Evolutionary conservation across 75 land plant genomes (phyloP).

Genomic region (Picea glauca): DNA sequence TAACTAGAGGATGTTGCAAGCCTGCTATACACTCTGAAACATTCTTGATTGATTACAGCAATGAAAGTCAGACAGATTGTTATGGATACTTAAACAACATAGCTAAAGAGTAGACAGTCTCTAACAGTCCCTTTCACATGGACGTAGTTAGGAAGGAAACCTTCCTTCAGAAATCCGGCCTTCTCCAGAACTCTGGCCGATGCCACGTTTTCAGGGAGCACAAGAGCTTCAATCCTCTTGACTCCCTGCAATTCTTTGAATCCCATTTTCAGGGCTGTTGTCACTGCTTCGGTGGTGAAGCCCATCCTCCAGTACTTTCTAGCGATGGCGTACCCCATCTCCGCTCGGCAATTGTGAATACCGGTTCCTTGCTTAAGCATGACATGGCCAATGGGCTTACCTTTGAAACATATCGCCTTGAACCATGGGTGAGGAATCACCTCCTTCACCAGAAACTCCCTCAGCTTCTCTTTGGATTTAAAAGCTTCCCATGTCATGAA

Average conservation of each 20-base stretch:
- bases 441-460: constrained; percentile 12
- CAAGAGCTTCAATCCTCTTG: constrained; percentile 47
- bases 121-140: constrained; percentile 16
- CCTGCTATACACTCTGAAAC: too few relatives aligned
- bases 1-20: too few relatives aligned
- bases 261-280: constrained; percentile 17
- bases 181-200: constrained; percentile 56
- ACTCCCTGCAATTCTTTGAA: constrained; percentile 35
- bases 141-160: constrained; percentile 34
- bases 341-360: constrained; percentile 14
- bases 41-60: too few relatives aligned
- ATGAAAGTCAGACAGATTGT: too few relatives aligned
- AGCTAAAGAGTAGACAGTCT: neutral
- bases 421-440: constrained; percentile 44
- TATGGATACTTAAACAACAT: too few relatives aligned
- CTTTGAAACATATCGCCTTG: constrained; percentile 45
- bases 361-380: neutral
- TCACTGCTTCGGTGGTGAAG: constrained; percentile 45
- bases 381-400: neutral
- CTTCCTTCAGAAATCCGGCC: constrained; percentile 46
- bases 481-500: constrained; percentile 30
- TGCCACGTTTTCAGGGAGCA: constrained; percentile 35
- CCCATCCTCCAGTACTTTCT: constrained; percentile 53
- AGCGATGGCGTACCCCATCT: constrained; percentile 46
- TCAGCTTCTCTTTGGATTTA: constrained; percentile 25